phyloP scores from a whole-genome alignment of 169 alveolate species.

The Eimeria necatrix region DNA sequence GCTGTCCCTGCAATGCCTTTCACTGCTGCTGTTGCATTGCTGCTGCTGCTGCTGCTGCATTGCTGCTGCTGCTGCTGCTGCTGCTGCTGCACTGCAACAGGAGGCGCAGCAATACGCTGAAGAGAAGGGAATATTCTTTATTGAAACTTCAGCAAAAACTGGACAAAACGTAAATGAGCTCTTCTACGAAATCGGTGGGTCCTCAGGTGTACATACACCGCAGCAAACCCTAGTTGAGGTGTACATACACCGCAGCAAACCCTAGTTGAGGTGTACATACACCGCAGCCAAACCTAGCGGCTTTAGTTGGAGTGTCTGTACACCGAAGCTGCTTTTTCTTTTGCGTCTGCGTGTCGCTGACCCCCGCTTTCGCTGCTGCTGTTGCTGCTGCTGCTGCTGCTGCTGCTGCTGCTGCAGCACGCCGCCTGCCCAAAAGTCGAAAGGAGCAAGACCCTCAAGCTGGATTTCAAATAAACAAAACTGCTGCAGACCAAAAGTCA shows the following conservation, averaged over 20 bases:
- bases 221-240: too few relatives aligned
- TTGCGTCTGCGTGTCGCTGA: neutral
- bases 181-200: slow-evolving; percentile 86
- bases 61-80: too few relatives aligned
- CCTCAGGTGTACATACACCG: neutral
- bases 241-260: neutral
- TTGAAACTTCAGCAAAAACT: slow-evolving; percentile 94
- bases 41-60: too few relatives aligned
- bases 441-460: neutral
- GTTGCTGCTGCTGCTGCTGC: slow-evolving; percentile 55
- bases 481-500: too few relatives aligned
- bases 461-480: too few relatives aligned
- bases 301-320: neutral
- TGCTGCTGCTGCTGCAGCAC: neutral
- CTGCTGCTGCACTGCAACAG: slow-evolving; percentile 45
- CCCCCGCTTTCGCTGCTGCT: slow-evolving; percentile 18
- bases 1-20: too few relatives aligned
- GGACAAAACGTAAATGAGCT: slow-evolving; percentile 91
- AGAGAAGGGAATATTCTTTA: slow-evolving; percentile 88
- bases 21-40: too few relatives aligned
- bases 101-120: slow-evolving; percentile 90
- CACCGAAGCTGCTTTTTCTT: neutral
- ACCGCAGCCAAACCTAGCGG: neutral
- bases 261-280: neutral
- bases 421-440: neutral